phyloP scores from a whole-genome alignment of 768 basidiomycete species.

The Hysterangium stoloniferum region DNA sequence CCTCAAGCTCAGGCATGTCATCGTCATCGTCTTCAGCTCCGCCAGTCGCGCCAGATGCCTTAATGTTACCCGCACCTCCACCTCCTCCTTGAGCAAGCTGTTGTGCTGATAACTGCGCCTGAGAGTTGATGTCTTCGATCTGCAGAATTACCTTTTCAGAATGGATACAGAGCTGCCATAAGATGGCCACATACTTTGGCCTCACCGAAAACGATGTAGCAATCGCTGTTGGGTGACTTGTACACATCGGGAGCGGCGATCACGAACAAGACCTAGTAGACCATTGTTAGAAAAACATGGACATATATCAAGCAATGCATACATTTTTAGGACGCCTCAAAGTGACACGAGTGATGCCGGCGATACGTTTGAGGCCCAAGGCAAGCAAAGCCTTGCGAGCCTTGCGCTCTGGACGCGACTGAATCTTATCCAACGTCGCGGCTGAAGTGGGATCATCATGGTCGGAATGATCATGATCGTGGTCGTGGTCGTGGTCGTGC shows the following conservation, averaged over 20 bases:
- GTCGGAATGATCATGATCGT: slow-evolving; percentile 44
- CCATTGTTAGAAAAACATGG: neutral
- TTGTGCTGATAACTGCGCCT: slow-evolving; percentile 67
- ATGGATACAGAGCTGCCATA: neutral
- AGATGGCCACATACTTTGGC: slow-evolving; percentile 54
- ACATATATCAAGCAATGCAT: slow-evolving; percentile 21
- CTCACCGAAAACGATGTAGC: slow-evolving; percentile 99
- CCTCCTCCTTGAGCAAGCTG: slow-evolving; percentile 63
- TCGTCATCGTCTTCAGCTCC: slow-evolving; percentile 61
- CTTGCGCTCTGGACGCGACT: slow-evolving; percentile 91
- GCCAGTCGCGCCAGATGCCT: slow-evolving; percentile 21
- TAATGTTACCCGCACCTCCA: slow-evolving; percentile 26
- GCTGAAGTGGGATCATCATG: slow-evolving; percentile 82
- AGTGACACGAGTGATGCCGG: slow-evolving; percentile 90
- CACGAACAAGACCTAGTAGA: slow-evolving; percentile 73
- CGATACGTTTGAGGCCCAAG: slow-evolving; percentile 88
- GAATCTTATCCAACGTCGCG: slow-evolving; percentile 85
- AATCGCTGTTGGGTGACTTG: slow-evolving; percentile 95
- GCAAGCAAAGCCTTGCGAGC: slow-evolving; percentile 88
- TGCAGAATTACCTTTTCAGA: slow-evolving; percentile 20
- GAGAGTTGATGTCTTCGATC: slow-evolving; percentile 85
- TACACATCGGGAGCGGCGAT: slow-evolving; percentile 92
- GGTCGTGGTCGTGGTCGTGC: slow-evolving; percentile 45
- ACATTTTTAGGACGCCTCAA: slow-evolving; percentile 93
- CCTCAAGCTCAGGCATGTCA: slow-evolving; percentile 79